Percentiles rank a stretch among this genome's conserved stretches.
Evolutionary conservation across 495 filamentous ascomycete species (phyloP).

Genomic region (Penicillium cosmopolitanum): DNA sequence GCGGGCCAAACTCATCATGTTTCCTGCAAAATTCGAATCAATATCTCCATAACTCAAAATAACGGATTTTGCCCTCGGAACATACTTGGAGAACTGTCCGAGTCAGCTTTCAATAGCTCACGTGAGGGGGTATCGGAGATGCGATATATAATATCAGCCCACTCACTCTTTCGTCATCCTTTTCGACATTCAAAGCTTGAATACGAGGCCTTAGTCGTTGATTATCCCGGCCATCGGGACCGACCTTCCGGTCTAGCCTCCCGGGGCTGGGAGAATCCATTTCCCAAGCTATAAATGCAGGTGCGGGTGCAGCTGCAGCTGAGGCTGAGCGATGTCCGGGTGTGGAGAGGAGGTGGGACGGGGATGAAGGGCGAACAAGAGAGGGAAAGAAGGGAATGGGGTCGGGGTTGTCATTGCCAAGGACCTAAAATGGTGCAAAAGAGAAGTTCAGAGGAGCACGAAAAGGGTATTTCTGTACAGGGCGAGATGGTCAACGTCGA

Average conservation of each 20-base stretch:
- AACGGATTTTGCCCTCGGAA: background rate
- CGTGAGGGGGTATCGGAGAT: conserved; percentile 10
- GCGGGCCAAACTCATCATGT: conserved; percentile 35
- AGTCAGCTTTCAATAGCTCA: conserved; percentile 22
- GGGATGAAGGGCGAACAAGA: conserved; percentile 7
- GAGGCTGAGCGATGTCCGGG: conserved; percentile 5
- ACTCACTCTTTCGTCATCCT: conserved; percentile 38
- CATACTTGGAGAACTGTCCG: conserved; percentile 28
- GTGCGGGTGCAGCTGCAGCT: background rate
- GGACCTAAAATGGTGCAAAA: conserved; percentile 1
- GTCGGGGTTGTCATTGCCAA: conserved; percentile 29
- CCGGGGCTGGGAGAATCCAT: conserved; percentile 27
- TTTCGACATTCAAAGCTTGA: conserved; percentile 40
- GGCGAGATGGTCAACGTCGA: conserved; percentile 22
- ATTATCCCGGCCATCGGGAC: background rate
- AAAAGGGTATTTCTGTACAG: conserved; percentile 3
- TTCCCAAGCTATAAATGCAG: conserved; percentile 16
- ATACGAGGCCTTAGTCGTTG: conserved; percentile 18
- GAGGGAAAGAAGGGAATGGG: background rate
- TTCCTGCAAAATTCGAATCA: conserved; percentile 22
- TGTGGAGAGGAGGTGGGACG: conserved; percentile 6
- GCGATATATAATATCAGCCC: background rate
- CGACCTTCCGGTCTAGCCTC: conserved; percentile 7
- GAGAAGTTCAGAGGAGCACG: conserved; percentile 6
- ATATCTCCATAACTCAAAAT: background rate